Base-by-base conservation (phyloP, 441 rosid species). In the Eugenia klotzschiana region DNA sequence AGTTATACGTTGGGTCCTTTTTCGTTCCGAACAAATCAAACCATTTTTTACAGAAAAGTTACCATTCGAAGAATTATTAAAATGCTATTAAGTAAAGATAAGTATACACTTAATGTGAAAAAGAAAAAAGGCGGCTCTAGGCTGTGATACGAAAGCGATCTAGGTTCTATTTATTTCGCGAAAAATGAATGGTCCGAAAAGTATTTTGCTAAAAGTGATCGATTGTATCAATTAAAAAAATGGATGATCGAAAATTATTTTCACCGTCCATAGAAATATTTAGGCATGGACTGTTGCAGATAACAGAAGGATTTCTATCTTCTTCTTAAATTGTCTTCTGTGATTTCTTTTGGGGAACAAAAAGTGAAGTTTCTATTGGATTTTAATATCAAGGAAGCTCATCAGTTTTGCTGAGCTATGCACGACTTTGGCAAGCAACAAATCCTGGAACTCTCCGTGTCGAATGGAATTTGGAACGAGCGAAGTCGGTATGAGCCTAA, bases 51-150 rank as follows among this genome's bases (percentile, higher is more conserved):
- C 29, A 29, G 29, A 60, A 29, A 60, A 2, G 1, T 60, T 27
- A 8, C 23, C 73, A 29, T 29, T 27, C 0, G 1, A 16, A 33
- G 43, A 1, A 64, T 33, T 33, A 33, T 33, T 29, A 33, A 8
- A 11, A 64, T 4, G n/a, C 0, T 0, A 27, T 58, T 27, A 58
- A 7, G 1, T 15, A 29, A 26, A 1, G 5, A 14, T 27, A 58
- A 58, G 40, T 2, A 27, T 15, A 26, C 7, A 27, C 25, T 58
- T 22, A 7, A 15, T 58, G 40, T 27, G 20, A 15, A 27, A 12
- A 1, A 5, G 5, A 37, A 37, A 37, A 1, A 13, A 25, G 6
- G 13, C 1, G 0, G 9, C 43, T 12, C 3, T 1, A 26, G 18
- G 12, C 1, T 14, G 20, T 2, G 15, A 1, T 57, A 6, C 0